A percentile compares a stretch with the other conserved stretches of the same genome.
These are phyloP conservation scores for Malassezia equina DNA, from an alignment of 1,284 basidiomycete species.

Conservation along the genomic window DNA sequence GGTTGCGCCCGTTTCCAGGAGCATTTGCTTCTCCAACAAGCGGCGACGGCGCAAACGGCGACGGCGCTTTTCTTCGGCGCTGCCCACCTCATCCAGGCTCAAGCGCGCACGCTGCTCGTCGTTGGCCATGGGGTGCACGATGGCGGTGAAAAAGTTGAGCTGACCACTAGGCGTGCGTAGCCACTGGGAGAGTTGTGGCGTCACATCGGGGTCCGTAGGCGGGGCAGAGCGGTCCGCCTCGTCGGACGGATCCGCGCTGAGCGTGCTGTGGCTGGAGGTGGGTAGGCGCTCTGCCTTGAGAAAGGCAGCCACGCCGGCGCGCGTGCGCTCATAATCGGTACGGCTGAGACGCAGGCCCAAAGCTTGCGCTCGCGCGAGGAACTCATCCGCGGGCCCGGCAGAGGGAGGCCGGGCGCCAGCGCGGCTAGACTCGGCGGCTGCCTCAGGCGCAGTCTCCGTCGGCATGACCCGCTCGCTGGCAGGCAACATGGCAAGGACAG, in stretches of 20 bases:
- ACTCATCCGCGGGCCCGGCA: constrained; percentile 27
- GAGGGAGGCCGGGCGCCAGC: background rate
- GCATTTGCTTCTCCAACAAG: constrained; percentile 29
- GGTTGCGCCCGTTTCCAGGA: constrained; percentile 7
- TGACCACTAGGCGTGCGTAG: constrained; percentile 23
- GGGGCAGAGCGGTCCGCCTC: background rate
- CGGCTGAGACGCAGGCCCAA: constrained; percentile 39
- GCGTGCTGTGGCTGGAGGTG: background rate
- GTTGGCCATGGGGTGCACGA: constrained; percentile 17
- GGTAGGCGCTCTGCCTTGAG: constrained; percentile 37
- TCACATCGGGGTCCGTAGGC: background rate
- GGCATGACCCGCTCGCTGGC: background rate
- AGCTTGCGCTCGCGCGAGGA: constrained; percentile 41
- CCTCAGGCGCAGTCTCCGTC: background rate
- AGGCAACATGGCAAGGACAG: background rate
- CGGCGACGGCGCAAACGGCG: constrained; percentile 15
- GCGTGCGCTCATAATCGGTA: constrained; percentile 42
- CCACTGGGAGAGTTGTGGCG: constrained; percentile 13
- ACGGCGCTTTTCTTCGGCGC: constrained; percentile 28
- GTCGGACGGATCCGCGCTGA: background rate
- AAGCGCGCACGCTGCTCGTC: constrained; percentile 15
- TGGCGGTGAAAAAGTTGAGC: constrained; percentile 31
- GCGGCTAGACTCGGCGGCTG: background rate
- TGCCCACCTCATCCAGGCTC: constrained; percentile 33
- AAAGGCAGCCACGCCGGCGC: constrained; percentile 42